Evolutionary conservation across 768 basidiomycete genomes (phyloP), one percentile per base, ranked within the genome.

Genomic region (Amanita phalloides): DNA sequence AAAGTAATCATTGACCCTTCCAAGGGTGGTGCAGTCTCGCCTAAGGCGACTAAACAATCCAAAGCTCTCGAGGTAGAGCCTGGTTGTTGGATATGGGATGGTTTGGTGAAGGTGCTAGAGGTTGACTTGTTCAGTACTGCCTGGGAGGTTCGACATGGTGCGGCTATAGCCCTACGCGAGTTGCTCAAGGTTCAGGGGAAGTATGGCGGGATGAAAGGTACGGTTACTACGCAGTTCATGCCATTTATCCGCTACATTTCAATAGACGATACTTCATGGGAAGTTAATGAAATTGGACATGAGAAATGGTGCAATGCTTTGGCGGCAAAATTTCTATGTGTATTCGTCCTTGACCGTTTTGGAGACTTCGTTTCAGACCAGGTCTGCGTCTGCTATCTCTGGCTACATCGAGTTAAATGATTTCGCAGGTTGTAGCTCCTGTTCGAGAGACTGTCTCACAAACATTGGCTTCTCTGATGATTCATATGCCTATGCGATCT

Each of bases 341-440:
- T 98, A 7, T 87, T 98, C 55, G 87, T 95, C 30, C 73, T 97
- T 23, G 96, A 99, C 64, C 83, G 96, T n/a, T 99, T 99, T 60
- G 92, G 94, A 2, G 96, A 99, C 67, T 99, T 94, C 62, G 83
- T 96, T 33, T 89, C 92, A 0, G 96, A 99, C 63, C 93, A 94
- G 71, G 74, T 74, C 23, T 36, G 58, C 54, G 14, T 48, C 42
- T 6, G 43, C 7, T 23, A 45, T 43, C 1, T 3, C 20, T 4
- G 13, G n/a, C 20, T n/a, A 56, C 39, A 51, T 4, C 23, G 1
- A 48, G 49, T 35, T 48, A 7, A 33, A 49, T 20, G 14, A 17
- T 26, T 49, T 45, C 10, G 10, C 25, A 76, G 75, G 93, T 97
- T 38, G 81, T 98, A 9, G 96, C 96, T 9, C 96, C 96, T 38